Evolutionary conservation across 148 eudicot species (phyloP).

Genomic region (Polygonum maritimum): DNA sequence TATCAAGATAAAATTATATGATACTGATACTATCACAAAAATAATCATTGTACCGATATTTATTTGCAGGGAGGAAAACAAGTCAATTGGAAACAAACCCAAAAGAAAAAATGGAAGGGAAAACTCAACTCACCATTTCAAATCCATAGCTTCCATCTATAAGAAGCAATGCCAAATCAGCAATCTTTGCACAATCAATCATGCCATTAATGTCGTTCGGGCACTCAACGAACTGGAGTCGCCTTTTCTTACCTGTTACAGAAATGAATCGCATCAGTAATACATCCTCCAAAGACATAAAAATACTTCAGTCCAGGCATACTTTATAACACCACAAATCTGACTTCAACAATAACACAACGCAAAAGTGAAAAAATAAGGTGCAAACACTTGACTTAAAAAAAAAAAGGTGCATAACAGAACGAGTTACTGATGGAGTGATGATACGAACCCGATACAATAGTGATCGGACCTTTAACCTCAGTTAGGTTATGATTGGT

Average conservation of each 20-base stretch:
- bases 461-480: constrained; percentile 77
- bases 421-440: not conserved
- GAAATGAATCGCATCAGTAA: not conserved
- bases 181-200: constrained; percentile 93
- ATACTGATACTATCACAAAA: not conserved
- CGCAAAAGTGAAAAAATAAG: not conserved
- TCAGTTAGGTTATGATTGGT: constrained; percentile 84
- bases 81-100: not conserved
- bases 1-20: not conserved
- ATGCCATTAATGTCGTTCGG: constrained; percentile 94
- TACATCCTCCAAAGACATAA: too few relatives aligned
- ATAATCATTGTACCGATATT: not conserved
- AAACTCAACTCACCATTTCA: constrained; percentile 73
- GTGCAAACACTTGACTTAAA: too few relatives aligned
- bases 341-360: not conserved
- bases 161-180: constrained; percentile 85
- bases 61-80: not conserved
- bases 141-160: constrained; percentile 93
- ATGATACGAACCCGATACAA: constrained; percentile 66
- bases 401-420: too few relatives aligned
- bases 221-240: constrained; percentile 89
- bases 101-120: not conserved
- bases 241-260: constrained; percentile 70
- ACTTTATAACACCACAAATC: not conserved
- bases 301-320: too few relatives aligned